Evolutionary conservation across 169 alveolate species (phyloP).

Genomic region (Amoebophrya sp.): DNA sequence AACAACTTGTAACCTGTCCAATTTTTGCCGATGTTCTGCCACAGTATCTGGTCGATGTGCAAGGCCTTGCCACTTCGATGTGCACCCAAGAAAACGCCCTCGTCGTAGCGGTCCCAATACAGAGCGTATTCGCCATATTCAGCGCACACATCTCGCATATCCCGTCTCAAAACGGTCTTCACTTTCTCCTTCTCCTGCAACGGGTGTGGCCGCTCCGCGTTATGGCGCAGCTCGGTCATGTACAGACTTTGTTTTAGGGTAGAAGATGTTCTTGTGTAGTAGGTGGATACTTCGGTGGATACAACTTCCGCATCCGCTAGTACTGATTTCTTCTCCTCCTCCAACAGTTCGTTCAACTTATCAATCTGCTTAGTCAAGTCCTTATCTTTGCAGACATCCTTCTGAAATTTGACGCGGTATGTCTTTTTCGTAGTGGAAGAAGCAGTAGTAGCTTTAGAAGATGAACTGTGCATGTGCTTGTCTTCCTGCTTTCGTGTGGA

Average conservation of each 20-base stretch:
- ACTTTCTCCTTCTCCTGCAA: slow-evolving; percentile 9
- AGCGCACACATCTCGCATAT: slow-evolving; percentile 15
- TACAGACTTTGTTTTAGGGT: too few species aligned
- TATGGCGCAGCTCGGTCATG: neutral
- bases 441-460: neutral
- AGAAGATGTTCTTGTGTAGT: too few species aligned
- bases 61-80: slow-evolving; percentile 19
- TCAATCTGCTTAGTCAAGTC: neutral
- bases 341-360: neutral
- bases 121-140: slow-evolving; percentile 5
- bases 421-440: neutral
- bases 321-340: neutral
- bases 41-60: slow-evolving; percentile 33
- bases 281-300: too few species aligned
- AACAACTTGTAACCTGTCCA: slow-evolving; percentile 31
- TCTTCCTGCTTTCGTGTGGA: too few species aligned
- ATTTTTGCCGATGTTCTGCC: slow-evolving; percentile 34
- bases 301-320: too few species aligned
- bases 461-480: neutral
- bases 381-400: neutral
- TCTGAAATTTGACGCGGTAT: neutral
- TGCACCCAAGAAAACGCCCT: slow-evolving; percentile 28
- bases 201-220: neutral
- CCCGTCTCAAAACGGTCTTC: neutral
- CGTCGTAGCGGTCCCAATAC: slow-evolving; percentile 39